These are phyloP conservation scores for Penicillium parvum DNA, from an alignment of 495 filamentous ascomycete species.

Conservation along the genomic window DNA sequence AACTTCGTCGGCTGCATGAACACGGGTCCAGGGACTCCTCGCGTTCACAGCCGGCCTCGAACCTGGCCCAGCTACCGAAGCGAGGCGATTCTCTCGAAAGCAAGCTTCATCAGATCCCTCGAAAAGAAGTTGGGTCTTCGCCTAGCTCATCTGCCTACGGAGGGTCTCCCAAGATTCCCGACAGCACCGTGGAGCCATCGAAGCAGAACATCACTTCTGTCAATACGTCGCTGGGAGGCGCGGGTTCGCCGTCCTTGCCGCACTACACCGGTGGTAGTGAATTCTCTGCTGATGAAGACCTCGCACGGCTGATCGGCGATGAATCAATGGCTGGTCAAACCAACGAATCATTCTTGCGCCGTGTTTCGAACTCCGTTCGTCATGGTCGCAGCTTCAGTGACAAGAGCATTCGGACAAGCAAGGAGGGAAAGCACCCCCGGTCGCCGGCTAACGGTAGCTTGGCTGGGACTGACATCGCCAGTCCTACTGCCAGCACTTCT, in stretches of 20 bases:
- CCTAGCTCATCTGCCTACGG: constrained; percentile 23
- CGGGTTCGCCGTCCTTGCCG: constrained; percentile 62
- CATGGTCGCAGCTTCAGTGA: constrained; percentile 91
- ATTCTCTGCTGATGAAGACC: constrained; percentile 87
- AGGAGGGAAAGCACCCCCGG: constrained; percentile 61
- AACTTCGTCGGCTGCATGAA: constrained; percentile 37
- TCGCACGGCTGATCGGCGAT: constrained; percentile 72
- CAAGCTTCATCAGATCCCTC: constrained; percentile 28
- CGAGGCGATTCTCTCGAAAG: constrained; percentile 56
- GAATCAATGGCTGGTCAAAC: constrained; percentile 53
- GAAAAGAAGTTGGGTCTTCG: constrained; percentile 34
- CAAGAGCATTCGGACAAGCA: constrained; percentile 46
- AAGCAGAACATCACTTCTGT: constrained; percentile 46
- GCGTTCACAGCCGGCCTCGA: constrained; percentile 25
- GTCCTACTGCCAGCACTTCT: constrained; percentile 61
- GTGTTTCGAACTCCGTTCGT: constrained; percentile 86
- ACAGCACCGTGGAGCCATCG: constrained; percentile 41
- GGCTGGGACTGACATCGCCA: constrained; percentile 61
- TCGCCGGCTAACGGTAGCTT: constrained; percentile 68
- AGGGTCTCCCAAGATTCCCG: constrained; percentile 54
- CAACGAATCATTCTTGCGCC: constrained; percentile 68
- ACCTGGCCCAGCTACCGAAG: constrained; percentile 41
- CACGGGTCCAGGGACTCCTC: constrained; percentile 34
- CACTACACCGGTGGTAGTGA: constrained; percentile 73
- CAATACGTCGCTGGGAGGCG: constrained; percentile 43